Evolutionary conservation across 495 filamentous ascomycete genomes (phyloP), one percentile per base, ranked within the genome.

Genomic region (Cercophora scortea): DNA sequence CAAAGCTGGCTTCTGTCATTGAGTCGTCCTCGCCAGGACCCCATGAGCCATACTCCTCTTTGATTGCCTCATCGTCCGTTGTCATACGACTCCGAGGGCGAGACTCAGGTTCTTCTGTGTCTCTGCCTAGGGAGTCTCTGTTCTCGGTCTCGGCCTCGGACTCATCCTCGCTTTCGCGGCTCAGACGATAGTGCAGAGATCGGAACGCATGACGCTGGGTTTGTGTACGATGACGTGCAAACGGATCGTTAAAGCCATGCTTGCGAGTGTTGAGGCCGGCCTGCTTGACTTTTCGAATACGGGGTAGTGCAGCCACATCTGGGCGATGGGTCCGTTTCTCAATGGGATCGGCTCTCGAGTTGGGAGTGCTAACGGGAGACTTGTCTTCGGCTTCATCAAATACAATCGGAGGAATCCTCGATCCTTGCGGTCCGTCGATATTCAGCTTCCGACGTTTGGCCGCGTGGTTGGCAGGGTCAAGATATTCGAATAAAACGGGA

Each of bases 61-160:
- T 86, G 16, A 77, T 82, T 1, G 66, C 75, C 18, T 85, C 84
- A 33, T 83, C 80, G 36, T 77, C 81, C 32, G 82, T 81, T 58
- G 83, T 87, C 75, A 88, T 81, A 10, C 86, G 85, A 63, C 90
- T 95, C 11, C 83, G 71, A 13, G 89, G 85, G 15, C 88, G 76
- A 51, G 89, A 94, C 44, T 92, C 90, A 45, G 82, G 80, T 51
- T 93, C 89, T 61, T 92, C 88, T 0, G 84, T 89, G 58, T 93
- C 88, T 45, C 82, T 72, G 7, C 76, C 79, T 19, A 84, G 65
- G 32, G 86, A 84, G 16, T 65, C 65, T 17, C 72, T 65, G 45
- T 67, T 68, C 47, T 72, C 71, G 1, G 58, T 60, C 48, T 75
- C 74, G 42, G 74, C 72, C 35, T 76, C 74, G 2, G 74, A 75